Conservation (phyloP, 805 yeast genomes). For the Nakazawaea ishiwadae region DNA sequence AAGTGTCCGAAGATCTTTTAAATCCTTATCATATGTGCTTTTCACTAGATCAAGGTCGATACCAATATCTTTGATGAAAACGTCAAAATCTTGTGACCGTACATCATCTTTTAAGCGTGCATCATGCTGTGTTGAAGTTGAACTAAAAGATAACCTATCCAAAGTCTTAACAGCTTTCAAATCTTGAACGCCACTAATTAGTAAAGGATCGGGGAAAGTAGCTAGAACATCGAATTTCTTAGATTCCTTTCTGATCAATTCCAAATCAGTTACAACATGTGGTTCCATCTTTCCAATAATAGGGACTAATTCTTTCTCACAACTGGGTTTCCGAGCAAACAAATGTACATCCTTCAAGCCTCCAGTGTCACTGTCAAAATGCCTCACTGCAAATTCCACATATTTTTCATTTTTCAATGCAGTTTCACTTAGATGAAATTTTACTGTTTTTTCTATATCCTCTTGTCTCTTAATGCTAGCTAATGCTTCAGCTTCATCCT, state of each 20-base stretch:
- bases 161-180: not conserved
- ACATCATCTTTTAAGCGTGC: not conserved
- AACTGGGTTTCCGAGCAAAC: too few relatives aligned
- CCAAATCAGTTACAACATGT: not conserved
- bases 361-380: not conserved
- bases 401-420: not conserved
- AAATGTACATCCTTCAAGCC: not conserved
- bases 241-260: not conserved
- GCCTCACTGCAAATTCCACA: conserved; percentile 1
- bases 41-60: not conserved
- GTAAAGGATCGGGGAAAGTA: not conserved
- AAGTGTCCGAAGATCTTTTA: not conserved
- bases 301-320: too few relatives aligned
- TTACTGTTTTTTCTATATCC: not conserved
- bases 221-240: not conserved
- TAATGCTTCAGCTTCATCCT: not conserved
- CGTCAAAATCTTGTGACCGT: not conserved
- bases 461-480: not conserved
- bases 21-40: not conserved
- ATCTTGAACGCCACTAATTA: not conserved
- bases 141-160: not conserved
- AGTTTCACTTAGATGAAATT: not conserved
- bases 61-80: conserved; percentile 1
- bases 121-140: too few relatives aligned
- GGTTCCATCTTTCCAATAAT: not conserved